phyloP scores from a whole-genome alignment of 805 yeast species.

The Monosporozyma solicola region DNA sequence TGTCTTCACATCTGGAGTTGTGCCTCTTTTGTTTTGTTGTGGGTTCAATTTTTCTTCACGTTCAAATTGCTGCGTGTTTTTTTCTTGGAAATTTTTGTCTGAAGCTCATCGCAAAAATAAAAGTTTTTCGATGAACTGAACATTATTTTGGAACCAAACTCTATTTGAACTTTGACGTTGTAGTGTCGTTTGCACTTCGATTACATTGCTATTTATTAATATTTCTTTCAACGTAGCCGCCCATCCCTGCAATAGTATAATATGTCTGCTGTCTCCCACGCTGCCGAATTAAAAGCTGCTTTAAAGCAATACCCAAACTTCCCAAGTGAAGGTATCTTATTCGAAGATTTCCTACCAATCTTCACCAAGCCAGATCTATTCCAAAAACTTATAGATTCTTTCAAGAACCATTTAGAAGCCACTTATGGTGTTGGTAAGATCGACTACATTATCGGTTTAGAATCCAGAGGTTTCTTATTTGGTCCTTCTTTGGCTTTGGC shows the following conservation, averaged over 20 bases:
- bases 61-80: neutral
- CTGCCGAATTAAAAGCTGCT: slow-evolving; percentile 43
- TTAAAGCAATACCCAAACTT: slow-evolving; percentile 82
- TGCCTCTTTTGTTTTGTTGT: no score
- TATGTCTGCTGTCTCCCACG: slow-evolving; percentile 27
- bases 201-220: neutral
- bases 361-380: slow-evolving; percentile 76
- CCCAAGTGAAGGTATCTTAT: slow-evolving; percentile 85
- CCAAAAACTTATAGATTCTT: slow-evolving; percentile 71
- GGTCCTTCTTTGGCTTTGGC: slow-evolving; percentile 94
- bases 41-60: neutral
- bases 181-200: no score
- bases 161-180: neutral
- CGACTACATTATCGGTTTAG: slow-evolving; percentile 89
- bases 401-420: slow-evolving; percentile 60
- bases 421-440: slow-evolving; percentile 45
- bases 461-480: slow-evolving; percentile 92
- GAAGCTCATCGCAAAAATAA: neutral
- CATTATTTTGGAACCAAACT: neutral
- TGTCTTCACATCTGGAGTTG: no score
- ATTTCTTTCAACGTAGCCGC: neutral
- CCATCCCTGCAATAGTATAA: neutral
- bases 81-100: neutral
- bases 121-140: neutral
- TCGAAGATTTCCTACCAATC: slow-evolving; percentile 94